A percentile compares a stretch with the other conserved stretches of the same genome.
Evolutionary conservation across 2,329 filamentous ascomycete genomes (phyloP).

Genomic region (Hypoxylon sp.): DNA sequence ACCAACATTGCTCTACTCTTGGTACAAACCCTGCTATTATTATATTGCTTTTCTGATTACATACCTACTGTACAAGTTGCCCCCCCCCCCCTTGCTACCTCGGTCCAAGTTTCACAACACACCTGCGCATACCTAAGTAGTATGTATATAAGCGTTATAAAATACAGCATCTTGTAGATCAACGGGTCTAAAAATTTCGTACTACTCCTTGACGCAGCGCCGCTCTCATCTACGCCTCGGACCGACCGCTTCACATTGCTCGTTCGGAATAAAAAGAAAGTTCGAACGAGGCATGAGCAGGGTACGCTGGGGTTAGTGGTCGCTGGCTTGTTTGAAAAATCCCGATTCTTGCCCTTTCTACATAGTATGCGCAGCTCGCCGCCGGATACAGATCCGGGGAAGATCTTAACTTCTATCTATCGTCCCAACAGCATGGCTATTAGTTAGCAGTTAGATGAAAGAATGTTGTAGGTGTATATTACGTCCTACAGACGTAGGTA

Average conservation of each 20-base stretch:
- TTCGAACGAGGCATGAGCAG: constrained; percentile 9
- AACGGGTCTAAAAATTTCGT: constrained; percentile 9
- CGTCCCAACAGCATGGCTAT: constrained; percentile 20
- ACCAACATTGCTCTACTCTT: constrained; percentile 40
- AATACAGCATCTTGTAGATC: constrained; percentile 7
- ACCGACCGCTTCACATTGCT: constrained; percentile 29
- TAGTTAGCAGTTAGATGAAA: constrained; percentile 22
- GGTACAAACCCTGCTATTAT: constrained; percentile 41
- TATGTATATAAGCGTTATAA: no score
- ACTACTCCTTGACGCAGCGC: constrained; percentile 5
- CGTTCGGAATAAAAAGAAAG: constrained; percentile 13
- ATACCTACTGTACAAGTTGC: constrained; percentile 17
- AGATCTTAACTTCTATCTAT: constrained; percentile 13
- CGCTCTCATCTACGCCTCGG: constrained; percentile 24
- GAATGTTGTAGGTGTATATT: constrained; percentile 6
- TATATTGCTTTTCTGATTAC: constrained; percentile 38
- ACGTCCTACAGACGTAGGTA: constrained; percentile 17
- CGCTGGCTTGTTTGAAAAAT: constrained; percentile 4
- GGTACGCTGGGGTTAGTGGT: not conserved
- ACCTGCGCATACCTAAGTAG: constrained; percentile 16
- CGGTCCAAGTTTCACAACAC: constrained; percentile 29
- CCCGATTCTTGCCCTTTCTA: constrained; percentile 2
- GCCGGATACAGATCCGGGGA: constrained; percentile 5
- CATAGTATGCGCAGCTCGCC: not conserved
- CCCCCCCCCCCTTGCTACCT: constrained; percentile 38